Percentiles rank a stretch among this genome's conserved stretches.
Conservation (phyloP, 345 rosid species). For the Acer saccharum region DNA sequence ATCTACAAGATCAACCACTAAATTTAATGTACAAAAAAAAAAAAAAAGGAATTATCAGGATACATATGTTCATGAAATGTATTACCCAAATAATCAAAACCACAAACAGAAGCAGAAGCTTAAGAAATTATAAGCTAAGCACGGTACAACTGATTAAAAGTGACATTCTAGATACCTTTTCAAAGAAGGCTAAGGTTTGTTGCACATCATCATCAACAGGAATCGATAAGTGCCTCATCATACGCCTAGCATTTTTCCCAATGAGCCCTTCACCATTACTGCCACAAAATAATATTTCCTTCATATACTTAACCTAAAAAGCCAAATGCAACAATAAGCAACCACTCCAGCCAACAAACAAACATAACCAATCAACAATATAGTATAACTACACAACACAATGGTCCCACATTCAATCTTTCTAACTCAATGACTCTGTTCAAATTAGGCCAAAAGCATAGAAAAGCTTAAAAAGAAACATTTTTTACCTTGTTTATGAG, state of each 20-base stretch:
- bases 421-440: neutral
- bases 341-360: slow-evolving; percentile 16
- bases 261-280: slow-evolving; percentile 48
- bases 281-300: slow-evolving; percentile 77
- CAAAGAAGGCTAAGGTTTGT: slow-evolving; percentile 80
- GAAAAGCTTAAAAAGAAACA: neutral
- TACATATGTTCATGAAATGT: neutral
- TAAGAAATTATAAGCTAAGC: too few species aligned
- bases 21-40: neutral
- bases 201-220: slow-evolving; percentile 85
- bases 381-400: neutral
- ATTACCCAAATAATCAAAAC: neutral
- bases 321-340: slow-evolving; percentile 55
- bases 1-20: slow-evolving; percentile 45
- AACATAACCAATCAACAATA: neutral
- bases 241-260: slow-evolving; percentile 62
- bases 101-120: neutral
- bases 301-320: slow-evolving; percentile 81
- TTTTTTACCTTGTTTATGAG: slow-evolving; percentile 56
- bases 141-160: neutral
- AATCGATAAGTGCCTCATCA: slow-evolving; percentile 80
- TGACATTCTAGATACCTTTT: slow-evolving; percentile 55
- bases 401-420: neutral
- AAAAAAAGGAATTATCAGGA: neutral
- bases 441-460: neutral